Percentiles rank a stretch among this genome's conserved stretches.
phyloP scores from a whole-genome alignment of 140 eudicot species.

The Cichorium intybus region DNA sequence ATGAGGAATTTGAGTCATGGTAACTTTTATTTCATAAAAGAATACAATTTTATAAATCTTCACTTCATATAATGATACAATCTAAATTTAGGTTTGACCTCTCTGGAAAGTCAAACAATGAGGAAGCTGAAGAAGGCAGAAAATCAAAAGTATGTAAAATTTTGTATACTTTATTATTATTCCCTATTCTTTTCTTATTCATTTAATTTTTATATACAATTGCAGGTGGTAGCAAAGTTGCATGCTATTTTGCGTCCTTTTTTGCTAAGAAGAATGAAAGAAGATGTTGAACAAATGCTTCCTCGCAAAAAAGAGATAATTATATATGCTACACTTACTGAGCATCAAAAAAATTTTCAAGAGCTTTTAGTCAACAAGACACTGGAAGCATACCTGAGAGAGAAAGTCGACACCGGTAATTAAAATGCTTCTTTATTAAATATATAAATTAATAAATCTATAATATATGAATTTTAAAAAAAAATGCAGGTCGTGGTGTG shows the following conservation, averaged over 20 bases:
- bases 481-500: slow-evolving; percentile 52
- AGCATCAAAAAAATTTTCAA: slow-evolving; percentile 73
- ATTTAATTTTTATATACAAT: neutral
- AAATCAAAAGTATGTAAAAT: slow-evolving; percentile 51
- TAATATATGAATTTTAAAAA: neutral
- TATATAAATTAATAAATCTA: neutral
- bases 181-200: neutral
- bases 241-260: slow-evolving; percentile 97
- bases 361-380: slow-evolving; percentile 76
- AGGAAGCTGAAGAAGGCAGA: slow-evolving; percentile 84
- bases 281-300: slow-evolving; percentile 80
- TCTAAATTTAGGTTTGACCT: slow-evolving; percentile 71
- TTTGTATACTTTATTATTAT: neutral
- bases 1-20: slow-evolving; percentile 95
- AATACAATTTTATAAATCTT: neutral
- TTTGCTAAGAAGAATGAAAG: slow-evolving; percentile 86
- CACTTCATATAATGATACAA: neutral
- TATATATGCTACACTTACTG: slow-evolving; percentile 78
- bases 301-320: slow-evolving; percentile 95
- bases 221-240: slow-evolving; percentile 91
- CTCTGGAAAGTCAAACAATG: slow-evolving; percentile 74
- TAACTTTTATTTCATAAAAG: slow-evolving; percentile 8
- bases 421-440: neutral
- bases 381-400: slow-evolving; percentile 56
- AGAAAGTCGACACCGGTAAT: slow-evolving; percentile 52